Evolutionary conservation across 2,329 filamentous ascomycete species (phyloP), one percentile per base, ranked within the genome.

Genomic region (Botrytis hyacinthi): DNA sequence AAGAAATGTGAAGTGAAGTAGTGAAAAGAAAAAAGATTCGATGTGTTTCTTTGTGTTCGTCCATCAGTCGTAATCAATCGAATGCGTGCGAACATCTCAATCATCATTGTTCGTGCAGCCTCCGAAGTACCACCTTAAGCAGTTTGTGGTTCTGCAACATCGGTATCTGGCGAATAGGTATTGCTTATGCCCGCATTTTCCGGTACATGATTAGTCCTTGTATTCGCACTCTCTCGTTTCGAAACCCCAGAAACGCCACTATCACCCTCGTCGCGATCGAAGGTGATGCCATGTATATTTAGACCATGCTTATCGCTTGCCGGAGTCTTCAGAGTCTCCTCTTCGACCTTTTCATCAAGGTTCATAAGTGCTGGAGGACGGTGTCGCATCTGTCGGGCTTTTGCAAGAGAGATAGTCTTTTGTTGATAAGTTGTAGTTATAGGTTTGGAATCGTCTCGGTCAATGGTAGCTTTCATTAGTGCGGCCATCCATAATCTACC

Each of bases 401-500:
- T 97, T 72, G 91, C 89, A 10, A 99, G 88, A 40, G 93, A 96
- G 72, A 99, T 97, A 0, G 96, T 99, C 85, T 97, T 96, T 81
- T 98, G 95, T 81, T 97, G 95, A 83, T 98, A 98, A 5, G 94
- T 97, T 5, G 93, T 96, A 32, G 93, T 94, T 74, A 97, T 91
- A 16, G 92, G 89, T 75, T 92, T 88, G 6, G 88, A 88, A 79
- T 92, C 90, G 78, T 99, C 96, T 75, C 95, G 92, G 81, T 98
- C 95, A 78, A 99, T 99, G 1, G 96, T 99, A 18, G 96, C 96
- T 84, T 99, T 99, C 93, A 99, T 97, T 70, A 99, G 85, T 9
- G 96, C 96, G 7, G 94, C 96, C 96, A 99, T 99, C 96, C 96
- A 99, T 59, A 97, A 85, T 20, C 96, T 90, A 26, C 96, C 96